These are phyloP conservation scores for Trichoderma polysporum DNA, from an alignment of 2,329 filamentous ascomycete genomes.

Conservation along the genomic window DNA sequence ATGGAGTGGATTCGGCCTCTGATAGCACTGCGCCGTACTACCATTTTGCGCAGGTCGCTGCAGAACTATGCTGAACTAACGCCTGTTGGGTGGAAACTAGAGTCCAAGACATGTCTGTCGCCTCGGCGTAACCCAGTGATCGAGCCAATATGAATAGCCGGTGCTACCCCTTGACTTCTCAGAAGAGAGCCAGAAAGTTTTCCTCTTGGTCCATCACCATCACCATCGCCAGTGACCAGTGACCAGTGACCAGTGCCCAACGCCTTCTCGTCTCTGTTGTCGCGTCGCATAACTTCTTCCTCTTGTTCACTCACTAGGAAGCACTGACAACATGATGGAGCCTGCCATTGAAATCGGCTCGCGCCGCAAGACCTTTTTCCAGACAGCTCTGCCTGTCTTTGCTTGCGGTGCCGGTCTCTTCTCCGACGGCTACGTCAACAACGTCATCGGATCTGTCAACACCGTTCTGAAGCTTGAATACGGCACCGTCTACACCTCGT, in stretches of 20 bases:
- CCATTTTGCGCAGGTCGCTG: conserved; percentile 2
- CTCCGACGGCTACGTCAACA: conserved; percentile 89
- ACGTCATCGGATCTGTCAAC: conserved; percentile 84
- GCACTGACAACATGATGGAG: conserved; percentile 4
- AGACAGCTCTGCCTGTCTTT: conserved; percentile 62
- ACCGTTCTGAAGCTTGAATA: conserved; percentile 73
- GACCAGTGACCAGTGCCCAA: too few relatives aligned
- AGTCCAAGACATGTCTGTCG: not conserved
- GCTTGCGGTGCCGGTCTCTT: conserved; percentile 89
- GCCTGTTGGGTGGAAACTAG: not conserved
- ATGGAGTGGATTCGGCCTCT: not conserved
- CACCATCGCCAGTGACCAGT: conserved; percentile 3
- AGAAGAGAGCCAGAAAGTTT: not conserved
- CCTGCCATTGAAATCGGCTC: conserved; percentile 17
- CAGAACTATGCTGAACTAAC: not conserved
- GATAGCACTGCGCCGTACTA: not conserved
- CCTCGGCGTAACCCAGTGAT: conserved; percentile 1
- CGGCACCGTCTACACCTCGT: conserved; percentile 64
- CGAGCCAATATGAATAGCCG: conserved; percentile 12
- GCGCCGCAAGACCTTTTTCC: conserved; percentile 26
- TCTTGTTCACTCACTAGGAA: not conserved
- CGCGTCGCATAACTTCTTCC: not conserved
- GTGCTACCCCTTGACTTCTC: conserved; percentile 2
- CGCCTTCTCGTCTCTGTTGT: not conserved
- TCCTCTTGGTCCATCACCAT: not conserved